A percentile compares a stretch with the other conserved stretches of the same genome.
These are phyloP conservation scores for Populus pruinosa DNA, from an alignment of 345 rosid genomes.

Conservation along the genomic window DNA sequence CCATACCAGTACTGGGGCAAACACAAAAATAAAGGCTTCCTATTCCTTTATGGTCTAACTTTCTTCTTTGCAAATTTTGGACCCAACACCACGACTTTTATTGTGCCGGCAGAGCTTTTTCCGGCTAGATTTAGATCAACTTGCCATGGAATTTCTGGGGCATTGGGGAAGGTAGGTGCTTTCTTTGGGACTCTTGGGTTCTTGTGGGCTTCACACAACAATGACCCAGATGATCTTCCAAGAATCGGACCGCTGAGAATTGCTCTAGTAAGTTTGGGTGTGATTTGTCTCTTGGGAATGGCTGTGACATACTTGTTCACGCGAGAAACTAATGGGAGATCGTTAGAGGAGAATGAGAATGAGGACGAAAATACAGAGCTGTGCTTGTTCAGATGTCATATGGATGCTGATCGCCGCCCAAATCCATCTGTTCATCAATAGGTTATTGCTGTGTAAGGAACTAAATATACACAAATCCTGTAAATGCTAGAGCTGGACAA, in stretches of 20 bases:
- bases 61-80: slow-evolving; percentile 85
- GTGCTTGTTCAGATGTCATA: not conserved
- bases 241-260: slow-evolving; percentile 24
- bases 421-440: not conserved
- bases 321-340: slow-evolving; percentile 65
- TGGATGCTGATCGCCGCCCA: not conserved
- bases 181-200: slow-evolving; percentile 61
- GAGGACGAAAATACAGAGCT: slow-evolving; percentile 12
- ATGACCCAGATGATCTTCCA: not conserved
- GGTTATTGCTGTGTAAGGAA: not conserved
- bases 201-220: slow-evolving; percentile 37
- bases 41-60: slow-evolving; percentile 45
- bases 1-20: slow-evolving; percentile 41
- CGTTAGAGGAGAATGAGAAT: slow-evolving; percentile 64
- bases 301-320: slow-evolving; percentile 46
- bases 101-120: slow-evolving; percentile 74
- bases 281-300: slow-evolving; percentile 54
- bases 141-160: slow-evolving; percentile 77
- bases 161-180: slow-evolving; percentile 71
- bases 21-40: slow-evolving; percentile 27
- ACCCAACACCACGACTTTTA: slow-evolving; percentile 77
- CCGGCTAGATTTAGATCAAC: slow-evolving; percentile 83
- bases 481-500: not conserved
- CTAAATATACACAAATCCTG: not conserved
- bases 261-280: slow-evolving; percentile 44